Conservation (phyloP, 306 rosid genomes). For the Trichosanthes cucumerina region DNA sequence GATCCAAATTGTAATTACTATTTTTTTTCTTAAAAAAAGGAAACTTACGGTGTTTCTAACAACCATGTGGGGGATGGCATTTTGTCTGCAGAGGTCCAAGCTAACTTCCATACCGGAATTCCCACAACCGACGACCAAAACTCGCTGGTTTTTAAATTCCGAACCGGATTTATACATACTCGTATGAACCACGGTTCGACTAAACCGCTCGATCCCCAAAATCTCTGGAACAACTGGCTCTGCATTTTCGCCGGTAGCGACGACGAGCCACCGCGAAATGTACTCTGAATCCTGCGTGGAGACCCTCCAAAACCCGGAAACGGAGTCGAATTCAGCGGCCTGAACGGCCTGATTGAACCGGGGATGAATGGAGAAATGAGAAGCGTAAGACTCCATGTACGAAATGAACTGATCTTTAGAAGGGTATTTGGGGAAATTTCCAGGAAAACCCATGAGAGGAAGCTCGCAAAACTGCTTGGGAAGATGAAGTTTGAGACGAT, state of each 20-base stretch:
- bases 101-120: conserved; percentile 99
- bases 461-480: conserved; percentile 77
- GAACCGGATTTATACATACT: conserved; percentile 54
- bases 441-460: conserved; percentile 56
- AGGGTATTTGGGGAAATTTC: conserved; percentile 66
- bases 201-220: conserved; percentile 43
- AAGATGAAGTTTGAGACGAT: conserved; percentile 85
- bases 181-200: conserved; percentile 42
- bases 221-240: conserved; percentile 61
- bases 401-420: conserved; percentile 62
- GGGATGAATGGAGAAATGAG: conserved; percentile 49
- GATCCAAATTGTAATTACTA: background rate
- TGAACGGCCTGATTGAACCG: conserved; percentile 50
- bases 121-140: conserved; percentile 85
- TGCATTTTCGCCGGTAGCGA: conserved; percentile 90
- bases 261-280: conserved; percentile 62
- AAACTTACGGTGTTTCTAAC: conserved; percentile 74
- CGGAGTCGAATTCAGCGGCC: conserved; percentile 36
- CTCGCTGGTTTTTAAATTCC: conserved; percentile 38
- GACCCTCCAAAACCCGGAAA: conserved; percentile 41
- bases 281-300: conserved; percentile 33
- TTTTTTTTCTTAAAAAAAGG: background rate
- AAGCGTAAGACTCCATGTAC: conserved; percentile 68
- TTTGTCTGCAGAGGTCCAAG: conserved; percentile 75
- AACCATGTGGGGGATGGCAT: conserved; percentile 71